These are phyloP conservation scores for Auricularia heimuer DNA, from an alignment of 768 basidiomycete species.

Conservation along the genomic window DNA sequence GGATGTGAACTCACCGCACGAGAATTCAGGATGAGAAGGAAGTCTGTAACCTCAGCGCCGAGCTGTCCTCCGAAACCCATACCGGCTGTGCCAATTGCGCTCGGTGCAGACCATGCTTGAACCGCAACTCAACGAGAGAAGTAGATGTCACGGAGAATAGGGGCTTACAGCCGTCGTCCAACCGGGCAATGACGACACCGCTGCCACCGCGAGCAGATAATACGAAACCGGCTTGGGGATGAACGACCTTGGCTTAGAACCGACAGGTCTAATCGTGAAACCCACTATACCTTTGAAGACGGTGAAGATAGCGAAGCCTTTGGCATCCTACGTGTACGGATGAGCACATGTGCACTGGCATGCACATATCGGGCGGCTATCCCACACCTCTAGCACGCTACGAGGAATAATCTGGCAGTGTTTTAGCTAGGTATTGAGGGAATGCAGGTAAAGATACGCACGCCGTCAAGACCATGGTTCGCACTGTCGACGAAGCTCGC, in stretches of 20 bases:
- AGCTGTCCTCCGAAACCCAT: conserved; percentile 74
- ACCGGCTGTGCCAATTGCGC: conserved; percentile 89
- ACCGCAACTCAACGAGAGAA: conserved; percentile 5
- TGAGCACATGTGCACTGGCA: not conserved
- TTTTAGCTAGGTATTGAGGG: not conserved
- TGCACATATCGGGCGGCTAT: not conserved
- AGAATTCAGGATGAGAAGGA: conserved; percentile 81
- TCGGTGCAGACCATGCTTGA: conserved; percentile 85
- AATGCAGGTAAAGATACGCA: conserved; percentile 15
- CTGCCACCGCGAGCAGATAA: conserved; percentile 51
- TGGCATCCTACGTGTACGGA: conserved; percentile 27
- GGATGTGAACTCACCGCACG: conserved; percentile 42
- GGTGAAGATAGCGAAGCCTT: conserved; percentile 85
- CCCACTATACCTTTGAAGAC: conserved; percentile 63
- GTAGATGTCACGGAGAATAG: not conserved
- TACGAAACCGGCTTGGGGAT: conserved; percentile 22
- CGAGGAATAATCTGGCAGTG: conserved; percentile 41
- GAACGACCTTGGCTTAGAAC: not conserved
- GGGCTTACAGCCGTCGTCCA: conserved; percentile 69
- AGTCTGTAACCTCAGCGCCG: conserved; percentile 85
- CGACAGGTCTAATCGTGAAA: not conserved
- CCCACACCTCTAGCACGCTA: conserved; percentile 32
- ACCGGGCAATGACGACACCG: conserved; percentile 79
- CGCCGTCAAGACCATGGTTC: conserved; percentile 80
- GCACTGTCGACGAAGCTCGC: conserved; percentile 64